Percentiles rank a stretch among this genome's conserved stretches.
These are phyloP conservation scores for Amylocarpus encephaloides DNA, from an alignment of 2,329 filamentous ascomycete genomes.

Conservation along the genomic window DNA sequence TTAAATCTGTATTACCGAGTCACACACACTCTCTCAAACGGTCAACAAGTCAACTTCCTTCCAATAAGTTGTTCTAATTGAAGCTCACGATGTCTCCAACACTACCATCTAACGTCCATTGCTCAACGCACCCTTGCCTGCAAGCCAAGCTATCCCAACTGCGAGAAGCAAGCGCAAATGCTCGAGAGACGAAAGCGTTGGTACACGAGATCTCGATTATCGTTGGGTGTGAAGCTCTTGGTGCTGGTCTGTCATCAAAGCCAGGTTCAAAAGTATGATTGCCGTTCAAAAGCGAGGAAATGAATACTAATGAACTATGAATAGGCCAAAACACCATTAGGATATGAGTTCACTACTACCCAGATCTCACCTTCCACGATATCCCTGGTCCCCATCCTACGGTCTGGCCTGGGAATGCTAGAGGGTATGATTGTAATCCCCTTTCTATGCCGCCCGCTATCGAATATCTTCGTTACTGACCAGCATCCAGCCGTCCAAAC, in stretches of 20 bases:
- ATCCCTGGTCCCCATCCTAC: conserved; percentile 84
- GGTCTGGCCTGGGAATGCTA: conserved; percentile 86
- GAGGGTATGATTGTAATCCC: conserved; percentile 49
- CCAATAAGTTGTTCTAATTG: not conserved
- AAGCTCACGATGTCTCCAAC: conserved; percentile 27
- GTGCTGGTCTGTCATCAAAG: conserved; percentile 49
- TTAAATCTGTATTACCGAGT: no score
- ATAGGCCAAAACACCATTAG: conserved; percentile 72
- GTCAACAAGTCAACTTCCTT: not conserved
- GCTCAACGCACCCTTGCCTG: conserved; percentile 82
- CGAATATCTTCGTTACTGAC: not conserved
- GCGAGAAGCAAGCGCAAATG: conserved; percentile 62
- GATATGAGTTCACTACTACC: conserved; percentile 64
- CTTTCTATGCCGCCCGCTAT: not conserved
- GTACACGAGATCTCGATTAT: conserved; percentile 84
- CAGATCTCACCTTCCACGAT: conserved; percentile 56
- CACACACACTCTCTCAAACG: not conserved
- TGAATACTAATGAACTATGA: conserved; percentile 3
- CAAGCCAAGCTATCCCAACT: conserved; percentile 85
- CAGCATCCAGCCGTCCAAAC: conserved; percentile 61
- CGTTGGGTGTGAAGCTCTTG: conserved; percentile 75
- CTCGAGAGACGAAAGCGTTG: conserved; percentile 72
- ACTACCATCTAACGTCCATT: conserved; percentile 59
- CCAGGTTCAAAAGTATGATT: conserved; percentile 55
- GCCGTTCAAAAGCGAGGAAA: not conserved